Evolutionary conservation across 2,329 filamentous ascomycete genomes (phyloP), one percentile per base, ranked within the genome.

Genomic region (Diaporthe vaccinii): DNA sequence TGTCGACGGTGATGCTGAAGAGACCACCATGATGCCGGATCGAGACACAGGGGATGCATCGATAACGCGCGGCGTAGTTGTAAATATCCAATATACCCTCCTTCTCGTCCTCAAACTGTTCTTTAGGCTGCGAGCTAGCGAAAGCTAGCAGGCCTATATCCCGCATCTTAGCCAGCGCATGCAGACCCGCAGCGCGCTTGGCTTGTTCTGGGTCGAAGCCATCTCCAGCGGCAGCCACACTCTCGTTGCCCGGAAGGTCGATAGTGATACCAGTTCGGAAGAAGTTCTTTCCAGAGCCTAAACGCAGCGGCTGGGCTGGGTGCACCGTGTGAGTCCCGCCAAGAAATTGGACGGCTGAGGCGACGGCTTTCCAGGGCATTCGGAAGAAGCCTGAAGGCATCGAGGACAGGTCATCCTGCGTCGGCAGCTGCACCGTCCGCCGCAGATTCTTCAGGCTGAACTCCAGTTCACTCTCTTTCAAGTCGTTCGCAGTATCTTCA

Each of bases 31-130:
- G 25, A 3, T 28, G 6, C n/a, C 14, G 22, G 8, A 5, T 15
- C 9, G 34, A n/a, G 15, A 68, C 20, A 9, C 2, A n/a, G 17
- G 59, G 74, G 31, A 68, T 41, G 31, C 61, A 72, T 25, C 31
- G 59, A n/a, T 73, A 67, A 51, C 69, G 59, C 4, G 74, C 74
- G 5, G 74, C 69, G 14, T 75, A 75, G 69, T 75, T 73, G 70
- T 68, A 75, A 10, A 73, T 41, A 12, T 73, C 74, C 7, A 68
- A 41, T 3, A 75, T 25, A 0, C 41, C 39, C 28, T 57, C 17
- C 22, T 36, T 68, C 49, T 49, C 72, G 14, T 36, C 25, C 14
- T 51, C 65, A 20, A 28, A 20, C 4, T 65, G n/a, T 31, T 67
- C 17, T 8, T 46, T 25, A 12, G 28, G 10, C 3, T 39, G 10